Evolutionary conservation across 164 flowering plant species (phyloP).

Genomic region (Sextonia rubra): DNA sequence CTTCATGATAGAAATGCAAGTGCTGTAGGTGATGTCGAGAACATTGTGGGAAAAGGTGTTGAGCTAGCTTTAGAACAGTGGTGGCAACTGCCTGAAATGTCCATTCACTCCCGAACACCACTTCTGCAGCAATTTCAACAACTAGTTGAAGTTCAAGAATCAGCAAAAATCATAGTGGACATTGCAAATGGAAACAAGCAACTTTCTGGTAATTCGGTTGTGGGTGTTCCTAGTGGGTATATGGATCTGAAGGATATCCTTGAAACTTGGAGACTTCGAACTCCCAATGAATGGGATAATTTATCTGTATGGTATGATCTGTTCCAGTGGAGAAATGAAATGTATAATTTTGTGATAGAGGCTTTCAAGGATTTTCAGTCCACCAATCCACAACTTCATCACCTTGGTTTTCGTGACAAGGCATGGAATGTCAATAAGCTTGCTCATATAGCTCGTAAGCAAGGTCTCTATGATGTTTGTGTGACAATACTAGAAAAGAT

Average conservation of each 20-base stretch:
- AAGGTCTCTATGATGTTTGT: conserved; percentile 93
- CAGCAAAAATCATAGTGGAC: conserved; percentile 74
- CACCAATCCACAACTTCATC: conserved; percentile 83
- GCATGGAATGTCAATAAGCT: conserved; percentile 99
- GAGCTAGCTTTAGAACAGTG: conserved; percentile 86
- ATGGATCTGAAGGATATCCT: conserved; percentile 95
- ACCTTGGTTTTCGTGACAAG: conserved; percentile 98
- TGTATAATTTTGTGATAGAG: conserved; percentile 89
- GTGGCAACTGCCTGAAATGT: conserved; percentile 97
- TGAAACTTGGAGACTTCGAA: conserved; percentile 97
- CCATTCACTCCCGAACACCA: conserved; percentile 76
- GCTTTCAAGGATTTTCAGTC: conserved; percentile 84
- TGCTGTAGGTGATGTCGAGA: conserved; percentile 90
- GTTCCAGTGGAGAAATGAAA: conserved; percentile 99
- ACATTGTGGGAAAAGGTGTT: conserved; percentile 80
- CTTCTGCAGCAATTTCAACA: conserved; percentile 91
- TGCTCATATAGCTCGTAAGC: conserved; percentile 91
- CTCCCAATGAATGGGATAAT: conserved; percentile 99
- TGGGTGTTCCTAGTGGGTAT: conserved; percentile 70
- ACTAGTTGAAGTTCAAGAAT: conserved; percentile 89
- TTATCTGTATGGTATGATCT: conserved; percentile 96
- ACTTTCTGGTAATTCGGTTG: conserved; percentile 53
- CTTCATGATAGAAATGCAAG: conserved; percentile 82
- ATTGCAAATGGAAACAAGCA: conserved; percentile 85
- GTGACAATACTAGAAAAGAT: conserved; percentile 92